phyloP scores from a whole-genome alignment of 2,329 filamentous ascomycete genomes.

The Neoascochyta sp. region DNA sequence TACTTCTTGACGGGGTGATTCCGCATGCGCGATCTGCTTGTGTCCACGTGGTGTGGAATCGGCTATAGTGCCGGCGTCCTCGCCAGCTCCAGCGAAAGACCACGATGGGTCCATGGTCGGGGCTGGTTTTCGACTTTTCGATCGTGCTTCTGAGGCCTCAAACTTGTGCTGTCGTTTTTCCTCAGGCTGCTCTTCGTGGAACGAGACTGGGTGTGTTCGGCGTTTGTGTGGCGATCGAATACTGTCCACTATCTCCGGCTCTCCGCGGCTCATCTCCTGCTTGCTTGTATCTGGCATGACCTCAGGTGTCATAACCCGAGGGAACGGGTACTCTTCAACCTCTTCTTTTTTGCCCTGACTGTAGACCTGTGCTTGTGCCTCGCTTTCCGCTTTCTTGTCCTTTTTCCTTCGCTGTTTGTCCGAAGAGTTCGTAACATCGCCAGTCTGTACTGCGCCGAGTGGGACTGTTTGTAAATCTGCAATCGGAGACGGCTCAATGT shows the following conservation, averaged over 20 bases:
- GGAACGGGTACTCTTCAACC: conserved; percentile 28
- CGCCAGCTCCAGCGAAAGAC: conserved; percentile 41
- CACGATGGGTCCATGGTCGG: conserved; percentile 28
- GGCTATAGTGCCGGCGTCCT: conserved; percentile 45
- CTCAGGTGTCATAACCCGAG: conserved; percentile 9
- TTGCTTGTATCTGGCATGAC: conserved; percentile 2
- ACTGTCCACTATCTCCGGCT: too few species aligned
- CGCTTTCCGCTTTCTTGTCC: too few species aligned
- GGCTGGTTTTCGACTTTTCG: conserved; percentile 7
- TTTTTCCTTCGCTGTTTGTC: too few species aligned
- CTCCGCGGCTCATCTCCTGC: too few species aligned
- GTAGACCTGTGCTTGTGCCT: too few species aligned
- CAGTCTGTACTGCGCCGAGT: too few species aligned
- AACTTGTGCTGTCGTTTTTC: conserved; percentile 34
- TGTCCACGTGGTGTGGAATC: too few species aligned
- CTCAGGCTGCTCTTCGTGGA: conserved; percentile 29
- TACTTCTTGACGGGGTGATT: too few species aligned
- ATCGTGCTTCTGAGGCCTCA: conserved; percentile 12
- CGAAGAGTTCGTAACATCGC: too few species aligned
- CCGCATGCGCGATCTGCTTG: too few species aligned
- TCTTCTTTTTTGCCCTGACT: too few species aligned
- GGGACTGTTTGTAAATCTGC: too few species aligned
- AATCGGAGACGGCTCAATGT: conserved; percentile 1
- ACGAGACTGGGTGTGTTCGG: conserved; percentile 31
- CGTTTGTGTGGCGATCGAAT: conserved; percentile 32